Percentiles rank a stretch among this genome's conserved stretches.
Conservation (phyloP, 139 green algal species). For the Nannochloris sp. region DNA sequence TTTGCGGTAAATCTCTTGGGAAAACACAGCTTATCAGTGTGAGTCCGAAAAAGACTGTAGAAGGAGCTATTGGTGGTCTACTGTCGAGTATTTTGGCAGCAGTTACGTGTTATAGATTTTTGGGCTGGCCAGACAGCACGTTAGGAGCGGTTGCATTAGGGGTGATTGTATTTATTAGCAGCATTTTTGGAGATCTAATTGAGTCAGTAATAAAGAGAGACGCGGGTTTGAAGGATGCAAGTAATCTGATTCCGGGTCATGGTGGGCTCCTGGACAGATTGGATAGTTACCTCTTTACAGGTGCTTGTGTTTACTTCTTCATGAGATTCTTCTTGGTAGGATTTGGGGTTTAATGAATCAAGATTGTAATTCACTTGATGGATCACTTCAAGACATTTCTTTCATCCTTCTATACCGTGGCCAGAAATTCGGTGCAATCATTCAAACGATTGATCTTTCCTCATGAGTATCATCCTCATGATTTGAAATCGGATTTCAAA, state of each 20-base stretch:
- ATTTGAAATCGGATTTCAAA: too few species aligned
- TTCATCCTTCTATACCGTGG: too few species aligned
- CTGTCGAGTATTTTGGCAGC: conserved; percentile 43
- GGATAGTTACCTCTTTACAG: conserved; percentile 96
- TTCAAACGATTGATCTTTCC: too few species aligned
- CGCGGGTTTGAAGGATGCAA: conserved; percentile 90
- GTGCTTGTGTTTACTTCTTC: conserved; percentile 72
- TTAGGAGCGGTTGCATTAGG: conserved; percentile 23
- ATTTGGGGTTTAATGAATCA: conserved; percentile 16
- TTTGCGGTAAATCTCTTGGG: conserved; percentile 69
- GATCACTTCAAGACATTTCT: neutral
- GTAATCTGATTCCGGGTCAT: conserved; percentile 93
- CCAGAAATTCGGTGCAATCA: too few species aligned
- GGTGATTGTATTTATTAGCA: conserved; percentile 62
- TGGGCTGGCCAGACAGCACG: conserved; percentile 29
- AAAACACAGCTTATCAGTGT: conserved; percentile 70
- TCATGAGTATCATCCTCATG: too few species aligned
- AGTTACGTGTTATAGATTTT: conserved; percentile 30
- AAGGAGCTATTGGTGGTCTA: conserved; percentile 75
- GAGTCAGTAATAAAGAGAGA: conserved; percentile 97
- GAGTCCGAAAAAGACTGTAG: conserved; percentile 90
- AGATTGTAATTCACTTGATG: neutral
- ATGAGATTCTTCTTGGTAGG: conserved; percentile 17
- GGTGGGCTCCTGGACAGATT: conserved; percentile 90
- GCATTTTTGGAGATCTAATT: conserved; percentile 96